Base-by-base conservation (phyloP, 2,329 filamentous ascomycete species). In the Didymella pomorum region DNA sequence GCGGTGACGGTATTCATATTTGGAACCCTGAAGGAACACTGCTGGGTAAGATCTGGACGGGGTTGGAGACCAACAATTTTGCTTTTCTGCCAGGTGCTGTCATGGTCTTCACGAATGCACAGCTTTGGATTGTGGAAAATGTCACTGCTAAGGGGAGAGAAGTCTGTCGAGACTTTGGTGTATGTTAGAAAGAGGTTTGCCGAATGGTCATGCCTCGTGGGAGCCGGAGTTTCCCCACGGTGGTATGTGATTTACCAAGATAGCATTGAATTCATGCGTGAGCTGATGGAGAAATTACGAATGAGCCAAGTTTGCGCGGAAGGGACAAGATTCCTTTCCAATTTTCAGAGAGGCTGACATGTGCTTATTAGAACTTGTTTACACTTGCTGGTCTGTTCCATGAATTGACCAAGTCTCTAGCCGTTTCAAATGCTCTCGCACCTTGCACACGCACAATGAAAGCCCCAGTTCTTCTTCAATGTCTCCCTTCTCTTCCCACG, bases 1-100 rank as follows among this genome's bases (percentile, higher is more conserved):
- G 82, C 58, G 82, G 81, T 0, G 84, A 86, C 65, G 84, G 84
- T 0, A 73, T 86, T 20, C 79, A 85, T 57, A 78, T 86, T 9
- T 87, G 83, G 82, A 80, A 77, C 55, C 69, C 78, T 0, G 77
- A 77, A 0, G 84, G 84, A 0, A 77, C 68, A 3, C 65, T 84
- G 18, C 80, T 89, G 64, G 77, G 82, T 3, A 89, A 88, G 75
- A 84, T 89, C 44, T 82, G 82, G 61, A 71, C 85, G 0, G 81
- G 81, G 0, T 77, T 78, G 49, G 65, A 63, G 52, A 65, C 58
- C 10, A 76, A 76, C 31, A 77, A 77, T 45, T 73, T 77, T 65
- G 75, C 74, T 0, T 78, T 78, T 37, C 56, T 76, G 28, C 73
- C 74, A 3, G 74, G 73, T 0, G 64, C 58, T 4, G 64, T 76